These are phyloP conservation scores for Panellus pusillus DNA, from an alignment of 768 basidiomycete species.

Conservation along the genomic window DNA sequence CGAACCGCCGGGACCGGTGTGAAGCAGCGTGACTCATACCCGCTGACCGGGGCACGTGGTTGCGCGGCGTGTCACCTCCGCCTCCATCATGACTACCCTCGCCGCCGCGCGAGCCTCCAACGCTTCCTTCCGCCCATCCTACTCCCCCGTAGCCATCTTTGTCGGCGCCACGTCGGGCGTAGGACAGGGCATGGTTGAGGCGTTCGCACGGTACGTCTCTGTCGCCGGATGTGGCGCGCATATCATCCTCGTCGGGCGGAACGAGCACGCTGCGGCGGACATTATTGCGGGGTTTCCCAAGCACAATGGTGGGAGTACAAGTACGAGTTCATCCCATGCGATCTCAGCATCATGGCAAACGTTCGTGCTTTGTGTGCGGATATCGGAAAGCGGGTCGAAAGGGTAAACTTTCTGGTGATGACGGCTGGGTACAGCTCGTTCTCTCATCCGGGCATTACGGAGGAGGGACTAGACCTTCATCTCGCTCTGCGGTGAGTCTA, in stretches of 20 bases:
- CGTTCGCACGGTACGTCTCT: conserved; percentile 32
- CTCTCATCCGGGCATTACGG: conserved; percentile 29
- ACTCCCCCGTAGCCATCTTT: conserved; percentile 19
- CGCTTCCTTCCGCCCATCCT: conserved; percentile 11
- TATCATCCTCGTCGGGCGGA: conserved; percentile 38
- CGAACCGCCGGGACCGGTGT: no score
- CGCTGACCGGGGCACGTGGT: no score
- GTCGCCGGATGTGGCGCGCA: conserved; percentile 32
- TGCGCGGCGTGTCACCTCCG: no score
- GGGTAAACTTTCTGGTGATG: conserved; percentile 34
- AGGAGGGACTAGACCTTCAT: conserved; percentile 35
- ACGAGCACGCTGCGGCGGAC: conserved; percentile 32
- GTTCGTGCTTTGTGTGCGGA: conserved; percentile 28
- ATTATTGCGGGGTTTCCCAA: conserved; percentile 32
- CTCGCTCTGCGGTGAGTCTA: conserved; percentile 9
- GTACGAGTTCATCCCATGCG: conserved; percentile 37
- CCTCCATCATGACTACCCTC: conserved; percentile 13
- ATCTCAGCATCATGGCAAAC: conserved; percentile 34
- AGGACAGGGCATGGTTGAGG: conserved; percentile 34
- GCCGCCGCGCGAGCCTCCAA: conserved; percentile 21
- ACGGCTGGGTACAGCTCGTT: conserved; percentile 30
- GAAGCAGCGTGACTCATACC: no score
- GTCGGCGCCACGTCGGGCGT: conserved; percentile 23
- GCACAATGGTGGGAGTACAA: conserved; percentile 16
- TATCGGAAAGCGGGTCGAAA: conserved; percentile 27